Percentiles rank a stretch among this genome's conserved stretches.
Conservation (phyloP, 305 asterid genomes). For the Coffea humblotiana region DNA sequence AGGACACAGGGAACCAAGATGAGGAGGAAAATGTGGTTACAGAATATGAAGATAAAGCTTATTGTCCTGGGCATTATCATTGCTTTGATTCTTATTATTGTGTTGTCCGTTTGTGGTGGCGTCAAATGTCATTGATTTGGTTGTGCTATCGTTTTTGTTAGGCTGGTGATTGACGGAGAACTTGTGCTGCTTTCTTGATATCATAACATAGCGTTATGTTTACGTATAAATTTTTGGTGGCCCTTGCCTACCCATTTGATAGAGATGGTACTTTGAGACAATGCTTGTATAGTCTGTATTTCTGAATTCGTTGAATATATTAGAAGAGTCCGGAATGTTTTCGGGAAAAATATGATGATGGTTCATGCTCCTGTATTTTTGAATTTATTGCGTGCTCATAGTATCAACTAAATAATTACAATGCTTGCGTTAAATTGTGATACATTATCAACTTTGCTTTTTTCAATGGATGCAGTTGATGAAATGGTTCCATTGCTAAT, state of each 20-base stretch:
- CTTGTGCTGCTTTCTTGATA: constrained; percentile 16
- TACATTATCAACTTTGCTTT: neutral
- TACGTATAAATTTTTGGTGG: constrained; percentile 5
- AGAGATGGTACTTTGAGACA: constrained; percentile 15
- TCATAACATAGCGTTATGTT: constrained; percentile 24
- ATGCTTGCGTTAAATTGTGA: neutral
- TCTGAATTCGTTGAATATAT: constrained; percentile 24
- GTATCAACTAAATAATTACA: neutral
- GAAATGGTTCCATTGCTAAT: neutral
- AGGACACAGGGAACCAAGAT: constrained; percentile 77
- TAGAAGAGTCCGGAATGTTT: constrained; percentile 4
- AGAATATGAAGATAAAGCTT: constrained; percentile 81
- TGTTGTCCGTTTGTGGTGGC: constrained; percentile 66
- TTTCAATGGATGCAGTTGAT: neutral
- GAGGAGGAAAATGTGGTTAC: constrained; percentile 86
- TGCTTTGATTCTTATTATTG: constrained; percentile 75
- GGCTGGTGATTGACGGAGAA: constrained; percentile 18
- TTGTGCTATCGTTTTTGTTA: constrained; percentile 4
- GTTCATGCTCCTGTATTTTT: neutral
- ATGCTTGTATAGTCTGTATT: constrained; percentile 20
- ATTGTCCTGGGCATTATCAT: constrained; percentile 67
- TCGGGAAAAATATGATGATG: neutral
- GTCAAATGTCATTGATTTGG: constrained; percentile 49
- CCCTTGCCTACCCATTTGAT: constrained; percentile 6
- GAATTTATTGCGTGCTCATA: neutral